Base-by-base conservation (phyloP, 495 filamentous ascomycete species). In the Penicillium paxilli region DNA sequence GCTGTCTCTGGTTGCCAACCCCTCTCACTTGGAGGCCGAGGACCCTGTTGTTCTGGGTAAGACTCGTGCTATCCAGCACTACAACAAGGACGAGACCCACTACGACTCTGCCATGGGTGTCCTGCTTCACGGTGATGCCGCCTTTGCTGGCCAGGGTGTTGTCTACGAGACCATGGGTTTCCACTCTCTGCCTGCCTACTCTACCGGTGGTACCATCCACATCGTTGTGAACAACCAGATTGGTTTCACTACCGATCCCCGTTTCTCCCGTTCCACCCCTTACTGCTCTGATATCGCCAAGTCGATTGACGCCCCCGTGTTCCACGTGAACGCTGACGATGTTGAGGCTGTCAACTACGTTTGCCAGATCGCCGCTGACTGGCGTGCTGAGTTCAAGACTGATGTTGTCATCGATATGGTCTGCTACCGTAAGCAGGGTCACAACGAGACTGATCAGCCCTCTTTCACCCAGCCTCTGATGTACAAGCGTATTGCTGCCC, bases 211-310 rank as follows among this genome's bases (percentile, higher is more conserved):
- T 63, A 98, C 94, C 47, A 91, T 98, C 68, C 94, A 98, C 75
- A 79, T 98, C 58, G 85, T 98, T 44, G 91, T 98, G 60, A 98
- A 98, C 85, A 98, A 98, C 82, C 94, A 98, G 80, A 98, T 98
- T 70, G 94, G 94, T 69, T 98, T 98, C 81, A 98, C 94, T 49
- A 98, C 94, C n/a, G 94, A 98, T 70, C 94, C 94, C 59, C 92
- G 94, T 52, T 98, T 93, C 70, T 83, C 94, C 61, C 91, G 94
- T 60, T 98, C 94, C 20, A 98, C 94, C 44, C 90, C 94, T 50
- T 98, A 98, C 81, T 98, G 94, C 77, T 96, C 94, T 16, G 94
- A 98, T 72, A 96, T 98, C 66, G 95, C 94, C 67, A 98, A 98
- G 80, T 87, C 92, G 21, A 96, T 98, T 60, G 95, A 98, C 59